These are phyloP conservation scores for Mrakia blollopis DNA, from an alignment of 768 basidiomycete species.

Conservation along the genomic window DNA sequence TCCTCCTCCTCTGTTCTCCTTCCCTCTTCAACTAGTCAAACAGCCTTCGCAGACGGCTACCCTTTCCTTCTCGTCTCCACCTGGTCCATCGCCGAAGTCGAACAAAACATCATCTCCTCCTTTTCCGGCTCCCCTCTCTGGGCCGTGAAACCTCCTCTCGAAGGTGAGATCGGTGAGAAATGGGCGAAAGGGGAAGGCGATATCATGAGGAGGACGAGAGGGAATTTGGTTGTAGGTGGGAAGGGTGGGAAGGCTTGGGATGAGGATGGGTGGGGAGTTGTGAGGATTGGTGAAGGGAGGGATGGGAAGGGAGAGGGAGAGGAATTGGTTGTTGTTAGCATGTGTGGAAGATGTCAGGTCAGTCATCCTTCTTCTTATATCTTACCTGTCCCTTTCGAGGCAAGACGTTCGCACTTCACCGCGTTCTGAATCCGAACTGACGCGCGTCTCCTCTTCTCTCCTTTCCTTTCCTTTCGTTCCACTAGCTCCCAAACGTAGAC, in stretches of 20 bases:
- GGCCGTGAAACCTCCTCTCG: constrained; percentile 22
- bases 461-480: neutral
- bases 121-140: neutral
- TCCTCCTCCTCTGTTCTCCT: too few relatives aligned
- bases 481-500: constrained; percentile 27
- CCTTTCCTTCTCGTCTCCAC: constrained; percentile 23
- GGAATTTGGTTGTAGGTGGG: constrained; percentile 28
- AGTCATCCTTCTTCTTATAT: neutral
- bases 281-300: constrained; percentile 17
- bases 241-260: constrained; percentile 24
- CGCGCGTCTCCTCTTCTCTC: neutral
- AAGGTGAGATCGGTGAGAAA: constrained; percentile 10
- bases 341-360: constrained; percentile 31
- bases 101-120: neutral
- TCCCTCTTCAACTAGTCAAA: neutral
- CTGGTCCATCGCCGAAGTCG: constrained; percentile 11
- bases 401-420: too few relatives aligned
- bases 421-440: too few relatives aligned
- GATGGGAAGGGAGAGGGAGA: too few relatives aligned
- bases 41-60: constrained; percentile 28
- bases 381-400: too few relatives aligned
- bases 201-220: constrained; percentile 21
- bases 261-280: constrained; percentile 25
- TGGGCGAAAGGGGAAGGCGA: constrained; percentile 19
- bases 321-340: constrained; percentile 8